Evolutionary conservation across 495 filamentous ascomycete genomes (phyloP), one percentile per base, ranked within the genome.

Genomic region (Lepidopterella palustris): DNA sequence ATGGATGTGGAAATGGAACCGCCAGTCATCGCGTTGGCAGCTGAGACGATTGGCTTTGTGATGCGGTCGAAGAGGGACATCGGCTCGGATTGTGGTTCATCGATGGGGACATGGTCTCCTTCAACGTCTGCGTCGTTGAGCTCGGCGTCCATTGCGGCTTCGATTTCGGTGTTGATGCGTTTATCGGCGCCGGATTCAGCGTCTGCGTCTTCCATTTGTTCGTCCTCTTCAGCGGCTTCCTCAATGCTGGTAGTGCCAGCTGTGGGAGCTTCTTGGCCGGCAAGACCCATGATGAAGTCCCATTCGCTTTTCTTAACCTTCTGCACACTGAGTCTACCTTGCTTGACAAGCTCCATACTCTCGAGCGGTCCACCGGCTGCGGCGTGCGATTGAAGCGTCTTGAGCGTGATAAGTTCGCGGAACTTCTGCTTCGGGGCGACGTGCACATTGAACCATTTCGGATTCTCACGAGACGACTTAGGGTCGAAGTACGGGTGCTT

Each of bases 361-460:
- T 85, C 82, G n/a, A 98, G 79, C 27, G 82, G 73, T 32, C 79
- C 77, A 9, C 84, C 87, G 3, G 79, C 68, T 45, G 80, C 70
- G 26, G 73, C 72, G 56, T 79, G 80, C 35, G 76, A 78, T 67
- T 90, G 87, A 42, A 98, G 79, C 66, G 91, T 86, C 59, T 81
- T 80, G 57, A 97, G 76, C 8, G 80, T 82, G 52, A 97, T 78
- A 3, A 83, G 78, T n/a, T 80, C 76, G n/a, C 72, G 69, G 60
- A 97, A 86, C 73, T 95, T 96, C 67, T 80, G 81, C 53, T 84
- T 80, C 71, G 95, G 96, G 67, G 84, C 79, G 47, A 98, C 93
- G 55, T 92, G 85, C 21, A 97, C 93, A 39, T 89, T 80, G 35
- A 82, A 86, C 93, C 93, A 98, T 68, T 86, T 92, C 6, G 90